Evolutionary conservation across 306 rosid species (phyloP).

Genomic region (Vigna trinervia): DNA sequence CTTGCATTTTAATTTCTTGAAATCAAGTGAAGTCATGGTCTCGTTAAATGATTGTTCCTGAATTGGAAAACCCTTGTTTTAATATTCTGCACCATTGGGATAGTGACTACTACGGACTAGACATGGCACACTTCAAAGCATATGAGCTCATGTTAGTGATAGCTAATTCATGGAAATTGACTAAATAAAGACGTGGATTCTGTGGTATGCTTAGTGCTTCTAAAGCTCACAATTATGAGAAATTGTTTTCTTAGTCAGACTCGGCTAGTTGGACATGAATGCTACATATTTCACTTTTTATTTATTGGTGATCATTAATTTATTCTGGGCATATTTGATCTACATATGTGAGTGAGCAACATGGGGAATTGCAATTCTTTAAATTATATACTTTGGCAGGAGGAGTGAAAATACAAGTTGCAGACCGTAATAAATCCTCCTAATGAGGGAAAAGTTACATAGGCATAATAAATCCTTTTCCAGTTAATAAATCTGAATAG

Average conservation of each 20-base stretch:
- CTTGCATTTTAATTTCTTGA: conserved; percentile 4
- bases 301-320: neutral
- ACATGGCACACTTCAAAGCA: neutral
- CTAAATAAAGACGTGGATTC: neutral
- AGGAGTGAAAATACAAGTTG: neutral
- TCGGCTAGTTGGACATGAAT: neutral
- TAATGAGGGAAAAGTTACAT: too few relatives aligned
- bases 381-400: neutral
- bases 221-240: too few relatives aligned
- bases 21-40: conserved; percentile 15
- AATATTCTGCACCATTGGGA: conserved; percentile 11
- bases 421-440: neutral
- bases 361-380: neutral
- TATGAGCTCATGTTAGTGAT: neutral
- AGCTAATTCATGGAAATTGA: neutral
- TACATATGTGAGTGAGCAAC: neutral
- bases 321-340: neutral
- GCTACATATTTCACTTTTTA: neutral
- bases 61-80: neutral
- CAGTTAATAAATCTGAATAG: neutral
- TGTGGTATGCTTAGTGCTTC: too few relatives aligned
- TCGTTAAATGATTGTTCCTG: neutral
- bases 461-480: neutral
- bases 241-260: too few relatives aligned
- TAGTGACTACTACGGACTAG: conserved; percentile 18